A percentile compares a stretch with the other conserved stretches of the same genome.
phyloP scores from a whole-genome alignment of 2,329 filamentous ascomycete genomes.

The Trichoderma breve region DNA sequence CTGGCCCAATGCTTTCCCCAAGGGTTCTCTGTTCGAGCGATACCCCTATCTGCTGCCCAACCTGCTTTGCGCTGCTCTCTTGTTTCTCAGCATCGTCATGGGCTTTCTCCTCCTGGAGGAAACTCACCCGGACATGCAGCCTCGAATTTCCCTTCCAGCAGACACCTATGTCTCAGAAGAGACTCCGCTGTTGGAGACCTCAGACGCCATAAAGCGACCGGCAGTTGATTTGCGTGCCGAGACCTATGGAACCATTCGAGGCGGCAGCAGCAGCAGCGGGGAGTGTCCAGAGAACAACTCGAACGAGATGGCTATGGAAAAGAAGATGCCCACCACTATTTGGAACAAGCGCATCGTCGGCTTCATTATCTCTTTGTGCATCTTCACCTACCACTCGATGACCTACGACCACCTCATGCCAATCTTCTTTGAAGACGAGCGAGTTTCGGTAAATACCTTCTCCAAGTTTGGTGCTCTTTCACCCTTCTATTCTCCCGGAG shows the following conservation, averaged over 20 bases:
- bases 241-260: conserved; percentile 70
- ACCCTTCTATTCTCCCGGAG: conserved; percentile 58
- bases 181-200: conserved; percentile 72
- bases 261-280: conserved; percentile 41
- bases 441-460: conserved; percentile 42
- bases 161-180: conserved; percentile 58
- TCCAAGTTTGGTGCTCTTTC: conserved; percentile 34
- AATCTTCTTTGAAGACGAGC: conserved; percentile 85
- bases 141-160: conserved; percentile 45
- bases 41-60: conserved; percentile 92
- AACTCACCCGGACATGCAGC: conserved; percentile 81
- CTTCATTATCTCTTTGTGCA: conserved; percentile 76
- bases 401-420: conserved; percentile 88
- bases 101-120: conserved; percentile 83
- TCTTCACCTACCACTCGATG: conserved; percentile 96
- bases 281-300: conserved; percentile 40
- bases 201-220: conserved; percentile 70
- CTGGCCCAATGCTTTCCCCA: conserved; percentile 69
- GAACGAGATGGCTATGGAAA: conserved; percentile 28
- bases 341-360: conserved; percentile 65
- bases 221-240: conserved; percentile 73
- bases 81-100: conserved; percentile 74
- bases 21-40: conserved; percentile 65
- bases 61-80: conserved; percentile 73
- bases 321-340: conserved; percentile 42